Conservation (phyloP, 2,329 filamentous ascomycete genomes). For the Raffaelea albimanens region DNA sequence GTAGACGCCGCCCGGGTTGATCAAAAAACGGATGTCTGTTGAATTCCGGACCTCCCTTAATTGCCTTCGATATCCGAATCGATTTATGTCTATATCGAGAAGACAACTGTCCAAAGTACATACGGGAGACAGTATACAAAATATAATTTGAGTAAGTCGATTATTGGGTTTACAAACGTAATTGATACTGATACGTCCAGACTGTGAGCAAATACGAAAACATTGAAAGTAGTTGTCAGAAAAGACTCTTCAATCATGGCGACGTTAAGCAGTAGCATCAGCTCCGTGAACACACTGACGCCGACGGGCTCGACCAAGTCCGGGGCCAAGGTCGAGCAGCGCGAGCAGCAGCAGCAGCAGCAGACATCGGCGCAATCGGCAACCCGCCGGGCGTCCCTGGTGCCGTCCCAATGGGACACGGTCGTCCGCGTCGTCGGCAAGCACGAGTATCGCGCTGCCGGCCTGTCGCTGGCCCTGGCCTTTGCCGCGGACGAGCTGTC, state of each 20-base stretch:
- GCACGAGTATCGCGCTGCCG: slow-evolving; percentile 62
- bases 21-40: slow-evolving; percentile 42
- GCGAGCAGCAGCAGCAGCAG: too few species aligned
- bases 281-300: too few species aligned
- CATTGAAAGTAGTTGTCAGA: too few species aligned
- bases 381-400: slow-evolving; percentile 27
- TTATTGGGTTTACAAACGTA: too few species aligned
- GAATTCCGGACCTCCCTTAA: slow-evolving; percentile 46
- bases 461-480: slow-evolving; percentile 62
- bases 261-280: too few species aligned
- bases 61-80: slow-evolving; percentile 45
- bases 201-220: too few species aligned
- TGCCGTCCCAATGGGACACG: slow-evolving; percentile 43
- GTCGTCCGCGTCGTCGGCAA: slow-evolving; percentile 54
- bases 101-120: slow-evolving; percentile 44
- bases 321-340: too few species aligned
- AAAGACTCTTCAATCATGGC: too few species aligned
- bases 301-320: too few species aligned
- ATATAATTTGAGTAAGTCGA: slow-evolving; percentile 30
- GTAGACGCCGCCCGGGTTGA: neutral
- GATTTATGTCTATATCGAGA: slow-evolving; percentile 49
- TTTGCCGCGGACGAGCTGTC: slow-evolving; percentile 68
- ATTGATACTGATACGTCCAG: too few species aligned
- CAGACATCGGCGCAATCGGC: too few species aligned
- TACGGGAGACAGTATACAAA: slow-evolving; percentile 46